phyloP scores from a whole-genome alignment of 176 grass and related monocot genomes.

The Hyparrhenia diplandra region DNA sequence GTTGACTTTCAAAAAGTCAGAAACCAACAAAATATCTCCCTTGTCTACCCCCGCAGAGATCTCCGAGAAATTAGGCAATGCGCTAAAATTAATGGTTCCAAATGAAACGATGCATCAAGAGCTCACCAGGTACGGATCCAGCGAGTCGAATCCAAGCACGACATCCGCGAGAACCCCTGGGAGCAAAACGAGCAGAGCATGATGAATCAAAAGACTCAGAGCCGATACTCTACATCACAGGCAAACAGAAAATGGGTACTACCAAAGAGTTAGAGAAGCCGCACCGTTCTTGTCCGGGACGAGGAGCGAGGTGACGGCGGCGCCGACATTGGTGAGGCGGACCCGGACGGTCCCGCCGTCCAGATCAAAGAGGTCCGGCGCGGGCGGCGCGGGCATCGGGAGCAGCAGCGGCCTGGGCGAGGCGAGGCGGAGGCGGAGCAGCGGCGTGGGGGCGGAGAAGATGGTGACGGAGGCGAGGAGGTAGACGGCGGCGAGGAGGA shows the following conservation, averaged over 20 bases:
- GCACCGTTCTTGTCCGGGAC: constrained; percentile 70
- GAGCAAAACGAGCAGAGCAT: background rate
- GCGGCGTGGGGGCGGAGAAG: constrained; percentile 33
- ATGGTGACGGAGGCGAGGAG: constrained; percentile 56
- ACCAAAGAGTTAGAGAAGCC: background rate
- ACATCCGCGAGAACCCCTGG: constrained; percentile 69
- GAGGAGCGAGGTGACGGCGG: constrained; percentile 72
- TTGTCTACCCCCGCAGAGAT: constrained; percentile 9
- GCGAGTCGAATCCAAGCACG: constrained; percentile 88
- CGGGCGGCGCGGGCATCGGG: background rate
- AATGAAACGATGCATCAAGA: background rate
- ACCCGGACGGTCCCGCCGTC: constrained; percentile 50
- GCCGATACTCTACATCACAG: background rate
- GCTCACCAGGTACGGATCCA: constrained; percentile 79
- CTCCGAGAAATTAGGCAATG: background rate
- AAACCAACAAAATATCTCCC: constrained; percentile 12
- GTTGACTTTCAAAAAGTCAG: too few relatives aligned
- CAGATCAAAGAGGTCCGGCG: constrained; percentile 60
- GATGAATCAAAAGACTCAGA: background rate
- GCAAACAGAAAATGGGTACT: background rate
- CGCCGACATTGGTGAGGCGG: constrained; percentile 76
- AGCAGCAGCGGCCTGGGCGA: constrained; percentile 8
- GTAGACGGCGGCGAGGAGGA: constrained; percentile 55
- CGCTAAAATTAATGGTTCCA: background rate
- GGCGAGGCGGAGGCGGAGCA: constrained; percentile 12